Evolutionary conservation across 1,284 basidiomycete species (phyloP).

Genomic region (Moesziomyces parantarcticus): DNA sequence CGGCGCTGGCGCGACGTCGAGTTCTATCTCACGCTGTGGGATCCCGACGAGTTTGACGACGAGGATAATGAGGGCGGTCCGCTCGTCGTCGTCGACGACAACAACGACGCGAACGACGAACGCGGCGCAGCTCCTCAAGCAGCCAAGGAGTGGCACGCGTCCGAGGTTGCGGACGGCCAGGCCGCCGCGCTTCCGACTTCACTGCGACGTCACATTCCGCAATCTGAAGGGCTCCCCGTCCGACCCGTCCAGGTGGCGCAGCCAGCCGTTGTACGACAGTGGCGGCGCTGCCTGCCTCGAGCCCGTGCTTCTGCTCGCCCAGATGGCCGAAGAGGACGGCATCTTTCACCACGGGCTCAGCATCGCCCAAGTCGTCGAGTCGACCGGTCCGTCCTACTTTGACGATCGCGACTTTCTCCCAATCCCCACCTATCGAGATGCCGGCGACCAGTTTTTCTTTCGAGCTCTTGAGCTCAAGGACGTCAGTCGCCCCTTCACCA

Average conservation of each 20-base stretch:
- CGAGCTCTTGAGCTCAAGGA: background rate
- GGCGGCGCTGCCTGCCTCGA: conserved; percentile 1
- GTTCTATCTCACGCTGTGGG: conserved; percentile 4
- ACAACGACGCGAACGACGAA: background rate
- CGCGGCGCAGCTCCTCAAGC: background rate
- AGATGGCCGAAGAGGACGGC: background rate
- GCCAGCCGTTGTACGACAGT: conserved; percentile 3
- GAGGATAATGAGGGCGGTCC: background rate
- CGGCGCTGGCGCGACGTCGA: background rate
- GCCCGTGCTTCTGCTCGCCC: background rate
- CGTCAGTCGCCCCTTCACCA: too few relatives aligned
- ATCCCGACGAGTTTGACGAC: background rate
- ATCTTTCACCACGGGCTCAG: background rate
- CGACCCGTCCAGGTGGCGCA: background rate
- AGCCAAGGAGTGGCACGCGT: too few relatives aligned
- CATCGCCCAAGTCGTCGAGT: background rate
- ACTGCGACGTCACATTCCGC: conserved; percentile 2
- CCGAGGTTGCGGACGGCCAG: background rate
- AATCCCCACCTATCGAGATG: background rate
- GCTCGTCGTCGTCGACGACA: background rate
- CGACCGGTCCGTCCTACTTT: background rate
- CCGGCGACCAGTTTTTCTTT: background rate
- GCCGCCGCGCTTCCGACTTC: background rate
- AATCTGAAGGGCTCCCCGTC: background rate
- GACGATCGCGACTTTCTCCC: background rate